Evolutionary conservation across 805 yeast genomes (phyloP).

Genomic region (Metschnikowia kofuensis): DNA sequence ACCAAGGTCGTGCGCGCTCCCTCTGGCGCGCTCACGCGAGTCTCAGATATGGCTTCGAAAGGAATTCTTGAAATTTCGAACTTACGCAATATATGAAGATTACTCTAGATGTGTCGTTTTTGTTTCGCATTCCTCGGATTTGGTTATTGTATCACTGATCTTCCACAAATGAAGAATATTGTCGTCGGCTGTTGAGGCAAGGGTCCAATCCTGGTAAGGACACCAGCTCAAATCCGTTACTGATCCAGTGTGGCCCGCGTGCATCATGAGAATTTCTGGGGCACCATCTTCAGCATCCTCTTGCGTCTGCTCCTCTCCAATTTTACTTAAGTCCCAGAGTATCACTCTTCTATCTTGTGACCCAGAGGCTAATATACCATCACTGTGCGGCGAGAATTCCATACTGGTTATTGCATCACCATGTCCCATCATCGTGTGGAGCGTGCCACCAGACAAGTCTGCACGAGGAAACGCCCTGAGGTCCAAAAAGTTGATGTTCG

Average conservation of each 20-base stretch:
- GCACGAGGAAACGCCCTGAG: slow-evolving; percentile 32
- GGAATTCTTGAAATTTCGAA: too few species aligned
- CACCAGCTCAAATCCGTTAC: slow-evolving; percentile 73
- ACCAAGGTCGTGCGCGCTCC: slow-evolving; percentile 9
- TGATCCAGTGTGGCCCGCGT: slow-evolving; percentile 83
- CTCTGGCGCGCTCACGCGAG: too few species aligned
- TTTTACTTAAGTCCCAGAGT: slow-evolving; percentile 74
- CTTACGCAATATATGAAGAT: too few species aligned
- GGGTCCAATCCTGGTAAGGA: slow-evolving; percentile 70
- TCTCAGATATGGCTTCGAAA: too few species aligned
- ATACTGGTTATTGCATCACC: slow-evolving; percentile 66
- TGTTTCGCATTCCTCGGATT: slow-evolving; percentile 16
- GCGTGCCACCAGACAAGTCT: slow-evolving; percentile 24
- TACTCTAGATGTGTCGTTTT: slow-evolving; percentile 27
- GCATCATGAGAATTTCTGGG: slow-evolving; percentile 87
- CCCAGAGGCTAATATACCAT: slow-evolving; percentile 75
- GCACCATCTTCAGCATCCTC: slow-evolving; percentile 92
- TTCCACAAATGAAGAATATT: slow-evolving; percentile 62
- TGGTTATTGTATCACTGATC: slow-evolving; percentile 33
- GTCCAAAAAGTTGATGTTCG: slow-evolving; percentile 66
- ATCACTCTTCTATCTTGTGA: slow-evolving; percentile 75
- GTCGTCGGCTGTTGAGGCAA: slow-evolving; percentile 63
- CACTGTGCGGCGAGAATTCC: slow-evolving; percentile 76
- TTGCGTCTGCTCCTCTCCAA: slow-evolving; percentile 81
- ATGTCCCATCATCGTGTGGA: slow-evolving; percentile 81